A percentile compares a stretch with the other conserved stretches of the same genome.
phyloP scores from a whole-genome alignment of 768 basidiomycete genomes.

The Clavulina sp. region DNA sequence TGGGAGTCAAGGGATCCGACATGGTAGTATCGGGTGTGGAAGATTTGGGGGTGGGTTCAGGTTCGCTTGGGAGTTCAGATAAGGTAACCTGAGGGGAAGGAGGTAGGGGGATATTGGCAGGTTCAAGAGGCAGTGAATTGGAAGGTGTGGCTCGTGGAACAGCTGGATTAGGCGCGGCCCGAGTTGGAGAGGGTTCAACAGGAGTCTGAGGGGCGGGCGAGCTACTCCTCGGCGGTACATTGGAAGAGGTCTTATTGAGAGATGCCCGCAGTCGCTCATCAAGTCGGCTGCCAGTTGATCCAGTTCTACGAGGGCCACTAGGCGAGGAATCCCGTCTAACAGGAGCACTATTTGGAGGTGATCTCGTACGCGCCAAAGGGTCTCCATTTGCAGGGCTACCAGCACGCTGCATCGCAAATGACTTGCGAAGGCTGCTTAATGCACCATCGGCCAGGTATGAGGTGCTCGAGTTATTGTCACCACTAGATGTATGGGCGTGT shows the following conservation, averaged over 20 bases:
- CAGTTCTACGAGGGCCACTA: neutral
- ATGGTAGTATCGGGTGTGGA: too few species aligned
- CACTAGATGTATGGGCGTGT: conserved; percentile 13
- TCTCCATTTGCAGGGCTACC: conserved; percentile 13
- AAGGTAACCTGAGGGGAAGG: conserved; percentile 7
- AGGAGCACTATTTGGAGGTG: neutral
- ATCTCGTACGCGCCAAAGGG: neutral
- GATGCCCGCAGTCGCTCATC: conserved; percentile 49
- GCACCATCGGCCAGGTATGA: conserved; percentile 44
- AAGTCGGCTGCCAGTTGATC: conserved; percentile 45
- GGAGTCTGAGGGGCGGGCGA: conserved; percentile 24
- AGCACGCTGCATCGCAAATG: conserved; percentile 33
- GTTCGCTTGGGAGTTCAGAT: too few species aligned
- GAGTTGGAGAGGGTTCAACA: neutral
- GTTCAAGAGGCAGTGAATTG: conserved; percentile 12
- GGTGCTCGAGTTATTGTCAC: conserved; percentile 25
- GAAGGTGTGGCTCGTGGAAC: conserved; percentile 12
- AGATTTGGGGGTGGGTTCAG: too few species aligned
- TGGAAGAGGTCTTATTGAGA: conserved; percentile 35
- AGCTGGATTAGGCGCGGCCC: conserved; percentile 13
- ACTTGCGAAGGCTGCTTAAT: conserved; percentile 43
- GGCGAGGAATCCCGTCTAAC: neutral
- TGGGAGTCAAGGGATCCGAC: too few species aligned
- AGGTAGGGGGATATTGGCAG: conserved; percentile 10
- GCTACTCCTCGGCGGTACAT: conserved; percentile 24